Evolutionary conservation across 1,284 basidiomycete genomes (phyloP), one percentile per base, ranked within the genome.

Genomic region (Ustilago cynodontis): DNA sequence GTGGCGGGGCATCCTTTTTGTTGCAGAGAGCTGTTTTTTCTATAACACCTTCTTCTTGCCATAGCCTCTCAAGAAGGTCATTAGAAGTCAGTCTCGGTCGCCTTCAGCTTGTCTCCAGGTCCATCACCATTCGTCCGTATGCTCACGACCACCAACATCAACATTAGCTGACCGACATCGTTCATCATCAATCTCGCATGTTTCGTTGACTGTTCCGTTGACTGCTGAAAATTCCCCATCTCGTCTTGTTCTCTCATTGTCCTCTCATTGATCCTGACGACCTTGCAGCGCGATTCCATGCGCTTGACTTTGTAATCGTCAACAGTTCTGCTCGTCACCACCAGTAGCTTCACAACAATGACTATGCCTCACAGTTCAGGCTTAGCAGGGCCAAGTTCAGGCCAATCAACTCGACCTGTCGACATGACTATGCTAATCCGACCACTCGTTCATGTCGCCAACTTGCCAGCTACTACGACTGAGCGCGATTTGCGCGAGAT

Each of bases 381-480:
- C 28, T 20, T 10, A 14, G 55, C 62, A 6, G 39, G 43, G 18
- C 28, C 52, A 39, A 51, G 59, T 52, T 31, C 70, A 3, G 49
- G 49, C 33, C 47, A 47, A 13, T 66, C 70, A 3, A 55, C 60
- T 37, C 52, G 47, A 1, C 61, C 53, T 18, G 57, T 60, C 56
- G 50, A 60, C 54, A 53, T 43, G 62, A 14, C 61, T 59, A 60
- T 39, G 53, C 41, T 56, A 14, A 49, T 67, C 29, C 41, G 62
- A 43, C 64, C 73, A 14, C 73, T 67, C 14, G 41, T 74, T 14
- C 71, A 69, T 24, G 50, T 74, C 35, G 65, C 67, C 47, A 74
- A 98, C 87, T 89, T 99, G 86, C 94, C 93, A 80, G 93, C 94
- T 69, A 91, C 94, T 55, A 95, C 98, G 61, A 89, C 88, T 50